Evolutionary conservation across 2,329 filamentous ascomycete genomes (phyloP), one percentile per base, ranked within the genome.

Genomic region (Keithomyces neogunnii): DNA sequence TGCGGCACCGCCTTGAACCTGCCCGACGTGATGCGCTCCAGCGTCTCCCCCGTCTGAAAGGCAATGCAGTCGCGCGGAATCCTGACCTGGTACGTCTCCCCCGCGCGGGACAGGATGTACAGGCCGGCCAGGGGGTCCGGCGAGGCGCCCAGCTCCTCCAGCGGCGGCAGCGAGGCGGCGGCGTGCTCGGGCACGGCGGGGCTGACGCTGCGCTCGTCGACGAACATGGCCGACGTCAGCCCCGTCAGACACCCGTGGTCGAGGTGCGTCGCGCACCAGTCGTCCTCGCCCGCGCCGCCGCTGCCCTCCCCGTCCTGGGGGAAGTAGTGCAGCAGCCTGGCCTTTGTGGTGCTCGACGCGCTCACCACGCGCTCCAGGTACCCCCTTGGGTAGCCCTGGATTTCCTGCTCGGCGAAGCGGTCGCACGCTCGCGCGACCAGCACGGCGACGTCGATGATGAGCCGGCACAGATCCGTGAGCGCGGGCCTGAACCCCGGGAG

Each of bases 221-320:
- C 78, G 67, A 95, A 97, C 90, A 97, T 96, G 59, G 92, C 91
- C 2, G 87, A 92, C 0, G 93, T 99, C 35, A 99, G 76, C 11
- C 91, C 92, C 0, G 93, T 99, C 33, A 99, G 77, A 65, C 92
- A 97, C 43, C 93, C 90, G 62, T 96, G 90, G 67, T 97, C 92
- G 51, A 93, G 74, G 66, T 93, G 88, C 1, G 86, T 89, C 3
- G 90, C 88, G 67, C 92, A 99, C 93, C 93, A 99, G 70, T 95
- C 88, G 67, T 96, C 91, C 54, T 89, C 85, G 50, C 73, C 73
- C 4, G 33, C 45, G 35, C 66, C 68, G 40, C 68, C 67, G 35
- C 43, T 38, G 35, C 35, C 19, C 11, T 28, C 10, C 39, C 26
- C 39, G 26, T 69, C 71, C 63, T 77, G 77, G 2, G 92, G 92